Conservation (phyloP, 2,329 filamentous ascomycete genomes). For the Cucurbitaria berberidis region DNA sequence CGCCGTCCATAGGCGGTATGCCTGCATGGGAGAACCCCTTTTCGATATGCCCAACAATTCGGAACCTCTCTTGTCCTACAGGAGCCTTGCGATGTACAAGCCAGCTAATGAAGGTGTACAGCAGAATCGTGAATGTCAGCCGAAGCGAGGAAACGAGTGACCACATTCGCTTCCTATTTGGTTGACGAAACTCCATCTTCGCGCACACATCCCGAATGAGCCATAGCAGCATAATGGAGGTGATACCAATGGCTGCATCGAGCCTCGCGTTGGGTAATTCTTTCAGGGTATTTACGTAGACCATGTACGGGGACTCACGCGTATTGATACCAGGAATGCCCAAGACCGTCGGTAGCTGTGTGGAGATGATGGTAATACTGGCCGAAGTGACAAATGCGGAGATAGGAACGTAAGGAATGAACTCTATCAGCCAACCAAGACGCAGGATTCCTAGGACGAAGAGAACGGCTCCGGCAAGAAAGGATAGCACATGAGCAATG, state of each 20-base stretch:
- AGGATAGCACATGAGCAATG: constrained; percentile 77
- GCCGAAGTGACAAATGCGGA: constrained; percentile 98
- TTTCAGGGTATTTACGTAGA: constrained; percentile 83
- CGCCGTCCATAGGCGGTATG: constrained; percentile 68
- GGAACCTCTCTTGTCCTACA: constrained; percentile 59
- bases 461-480: constrained; percentile 80
- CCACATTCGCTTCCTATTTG: constrained; percentile 70
- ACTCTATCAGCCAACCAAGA: constrained; percentile 87
- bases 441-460: constrained; percentile 78
- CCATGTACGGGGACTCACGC: constrained; percentile 76
- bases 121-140: constrained; percentile 83
- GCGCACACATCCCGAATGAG: constrained; percentile 61
- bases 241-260: constrained; percentile 90
- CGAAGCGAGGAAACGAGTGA: constrained; percentile 90
- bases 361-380: constrained; percentile 83
- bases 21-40: constrained; percentile 81
- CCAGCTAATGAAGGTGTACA: constrained; percentile 90
- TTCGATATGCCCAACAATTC: constrained; percentile 76
- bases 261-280: constrained; percentile 69
- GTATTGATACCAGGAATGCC: constrained; percentile 78
- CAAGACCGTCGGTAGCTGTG: constrained; percentile 80
- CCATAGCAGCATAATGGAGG: constrained; percentile 79
- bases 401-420: constrained; percentile 88
- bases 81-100: constrained; percentile 66
- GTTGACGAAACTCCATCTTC: constrained; percentile 69